These are phyloP conservation scores for Pythium utonaiense DNA, from an alignment of 352 stramenopile species.

Conservation along the genomic window DNA sequence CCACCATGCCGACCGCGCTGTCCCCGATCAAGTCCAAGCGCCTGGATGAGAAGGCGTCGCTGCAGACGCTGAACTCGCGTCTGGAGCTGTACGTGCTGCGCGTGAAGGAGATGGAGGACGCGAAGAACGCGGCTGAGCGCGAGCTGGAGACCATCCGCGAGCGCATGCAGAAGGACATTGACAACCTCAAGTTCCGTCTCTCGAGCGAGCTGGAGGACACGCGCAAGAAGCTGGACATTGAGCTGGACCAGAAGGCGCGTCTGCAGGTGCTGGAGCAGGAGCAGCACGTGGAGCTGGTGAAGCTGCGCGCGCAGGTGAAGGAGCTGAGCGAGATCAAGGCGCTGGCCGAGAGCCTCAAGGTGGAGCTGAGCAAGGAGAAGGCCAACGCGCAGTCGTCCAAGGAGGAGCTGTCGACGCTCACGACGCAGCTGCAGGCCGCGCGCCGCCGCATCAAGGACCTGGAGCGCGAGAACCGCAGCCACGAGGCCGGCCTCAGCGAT, in stretches of 20 bases:
- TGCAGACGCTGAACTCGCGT: constrained; percentile 78
- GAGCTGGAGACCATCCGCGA: constrained; percentile 79
- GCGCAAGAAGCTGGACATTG: constrained; percentile 74
- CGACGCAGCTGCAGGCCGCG: constrained; percentile 60
- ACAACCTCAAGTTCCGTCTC: constrained; percentile 50
- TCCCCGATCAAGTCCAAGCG: constrained; percentile 85
- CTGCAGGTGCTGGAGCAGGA: constrained; percentile 79
- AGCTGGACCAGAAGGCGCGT: constrained; percentile 67
- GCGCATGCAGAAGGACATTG: constrained; percentile 77
- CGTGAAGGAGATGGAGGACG: constrained; percentile 80
- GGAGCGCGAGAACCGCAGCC: constrained; percentile 59
- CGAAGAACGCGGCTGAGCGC: constrained; percentile 64
- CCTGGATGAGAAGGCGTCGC: constrained; percentile 77
- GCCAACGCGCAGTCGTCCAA: constrained; percentile 68
- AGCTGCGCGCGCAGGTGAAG: constrained; percentile 66
- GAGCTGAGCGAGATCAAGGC: constrained; percentile 62
- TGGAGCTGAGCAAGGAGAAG: constrained; percentile 56
- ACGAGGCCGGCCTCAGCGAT: constrained; percentile 47
- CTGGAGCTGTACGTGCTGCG: constrained; percentile 82
- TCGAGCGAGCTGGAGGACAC: constrained; percentile 75
- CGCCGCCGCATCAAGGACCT: constrained; percentile 67
- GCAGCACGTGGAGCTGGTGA: constrained; percentile 72
- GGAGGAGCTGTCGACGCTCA: constrained; percentile 65
- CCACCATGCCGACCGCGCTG: constrained; percentile 49
- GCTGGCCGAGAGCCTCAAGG: constrained; percentile 43